phyloP scores from a whole-genome alignment of 2,329 filamentous ascomycete species.

The Ophiocordyceps camponoti-saundersi region DNA sequence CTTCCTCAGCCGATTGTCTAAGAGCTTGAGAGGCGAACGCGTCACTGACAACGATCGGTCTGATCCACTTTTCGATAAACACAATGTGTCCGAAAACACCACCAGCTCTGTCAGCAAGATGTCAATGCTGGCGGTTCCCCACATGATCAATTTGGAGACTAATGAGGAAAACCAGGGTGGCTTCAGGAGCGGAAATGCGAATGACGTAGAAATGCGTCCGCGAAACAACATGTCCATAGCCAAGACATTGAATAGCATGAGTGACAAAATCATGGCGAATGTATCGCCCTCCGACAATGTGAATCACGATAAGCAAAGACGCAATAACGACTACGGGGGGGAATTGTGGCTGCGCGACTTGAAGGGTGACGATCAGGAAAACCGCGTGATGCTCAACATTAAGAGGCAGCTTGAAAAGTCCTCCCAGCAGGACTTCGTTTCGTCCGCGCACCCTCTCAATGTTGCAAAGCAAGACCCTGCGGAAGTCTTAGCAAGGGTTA shows the following conservation, averaged over 20 bases:
- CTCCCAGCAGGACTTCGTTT: conserved; percentile 35
- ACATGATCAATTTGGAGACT: conserved; percentile 81
- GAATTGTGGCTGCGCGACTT: conserved; percentile 68
- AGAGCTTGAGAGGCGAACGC: conserved; percentile 80
- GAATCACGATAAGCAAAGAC: conserved; percentile 35
- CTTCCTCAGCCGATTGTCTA: conserved; percentile 79
- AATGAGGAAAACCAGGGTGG: conserved; percentile 93
- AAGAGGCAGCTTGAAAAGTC: conserved; percentile 79
- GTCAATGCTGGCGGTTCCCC: conserved; percentile 53
- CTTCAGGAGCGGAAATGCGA: conserved; percentile 62
- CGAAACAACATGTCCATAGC: conserved; percentile 73
- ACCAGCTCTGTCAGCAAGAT: conserved; percentile 33
- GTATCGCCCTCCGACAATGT: conserved; percentile 64
- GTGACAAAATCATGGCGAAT: conserved; percentile 83
- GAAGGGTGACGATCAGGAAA: conserved; percentile 53
- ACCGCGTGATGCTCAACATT: conserved; percentile 70
- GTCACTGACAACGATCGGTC: conserved; percentile 60
- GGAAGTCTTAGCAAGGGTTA: conserved; percentile 48
- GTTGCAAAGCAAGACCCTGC: conserved; percentile 56
- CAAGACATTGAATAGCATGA: conserved; percentile 73
- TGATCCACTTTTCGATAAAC: conserved; percentile 72
- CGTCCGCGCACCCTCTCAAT: conserved; percentile 25
- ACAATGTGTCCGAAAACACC: conserved; percentile 57
- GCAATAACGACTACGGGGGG: conserved; percentile 53
- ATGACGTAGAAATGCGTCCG: conserved; percentile 81